Evolutionary conservation across 2,329 filamentous ascomycete species (phyloP).

Genomic region (Coniochaeta pulveracea): DNA sequence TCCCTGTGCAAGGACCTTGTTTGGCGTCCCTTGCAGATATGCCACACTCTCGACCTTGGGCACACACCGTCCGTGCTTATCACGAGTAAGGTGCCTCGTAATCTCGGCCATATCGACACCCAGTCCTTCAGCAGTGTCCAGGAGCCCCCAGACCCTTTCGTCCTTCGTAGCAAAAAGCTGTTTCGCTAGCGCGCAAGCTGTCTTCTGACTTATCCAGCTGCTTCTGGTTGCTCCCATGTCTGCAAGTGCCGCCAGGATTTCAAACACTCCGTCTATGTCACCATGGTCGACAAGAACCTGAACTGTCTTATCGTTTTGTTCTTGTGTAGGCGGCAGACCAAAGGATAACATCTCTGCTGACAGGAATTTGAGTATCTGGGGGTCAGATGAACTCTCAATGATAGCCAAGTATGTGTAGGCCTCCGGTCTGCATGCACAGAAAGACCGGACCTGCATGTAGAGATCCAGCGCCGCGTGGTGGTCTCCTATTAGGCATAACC

Average conservation of each 20-base stretch:
- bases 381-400: constrained; percentile 15
- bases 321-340: constrained; percentile 16
- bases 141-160: constrained; percentile 18
- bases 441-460: constrained; percentile 23
- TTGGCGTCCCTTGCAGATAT: too few relatives aligned
- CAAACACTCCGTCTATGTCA: constrained; percentile 21
- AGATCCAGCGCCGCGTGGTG: constrained; percentile 18
- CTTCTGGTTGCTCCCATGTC: background rate
- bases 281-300: constrained; percentile 19
- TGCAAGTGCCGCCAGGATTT: constrained; percentile 17
- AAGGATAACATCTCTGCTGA: constrained; percentile 25
- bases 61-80: too few relatives aligned
- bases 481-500: constrained; percentile 11
- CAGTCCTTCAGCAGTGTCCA: constrained; percentile 6
- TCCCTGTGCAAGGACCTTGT: too few relatives aligned
- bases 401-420: constrained; percentile 24
- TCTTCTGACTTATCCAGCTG: constrained; percentile 19
- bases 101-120: background rate
- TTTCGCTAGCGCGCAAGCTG: constrained; percentile 20
- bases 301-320: constrained; percentile 20
- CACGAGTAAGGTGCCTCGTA: too few relatives aligned
- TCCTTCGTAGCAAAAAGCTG: constrained; percentile 22
- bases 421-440: constrained; percentile 22
- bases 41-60: too few relatives aligned
- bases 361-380: constrained; percentile 21